Base-by-base conservation (phyloP, 108 stramenopile genomes). In the Skeletonema marinoi region DNA sequence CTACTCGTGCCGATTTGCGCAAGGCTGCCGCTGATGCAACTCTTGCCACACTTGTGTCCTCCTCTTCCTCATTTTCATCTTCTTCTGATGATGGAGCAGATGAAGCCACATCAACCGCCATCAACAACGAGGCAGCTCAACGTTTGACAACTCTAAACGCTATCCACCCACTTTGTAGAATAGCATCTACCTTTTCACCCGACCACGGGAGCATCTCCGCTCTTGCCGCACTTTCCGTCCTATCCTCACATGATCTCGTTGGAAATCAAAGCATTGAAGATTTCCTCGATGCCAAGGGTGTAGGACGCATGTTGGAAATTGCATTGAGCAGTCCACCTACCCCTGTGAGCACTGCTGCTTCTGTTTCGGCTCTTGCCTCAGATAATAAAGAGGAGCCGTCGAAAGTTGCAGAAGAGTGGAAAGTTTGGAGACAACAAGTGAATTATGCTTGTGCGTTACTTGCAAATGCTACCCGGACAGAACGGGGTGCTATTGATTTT, bases 391-490 rank as follows among this genome's bases (percentile, higher is more conserved):
- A 12, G 42, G 54, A 70, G n/a, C 7, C 25, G 11, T 64, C 63
- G 4, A 60, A 70, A 42, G 51, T 58, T 50, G 25, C 29, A 50
- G 10, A 59, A 13, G 59, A 64, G 9, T 35, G 42, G 73, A 71
- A 75, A 7, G 32, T 32, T 10, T 89, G 86, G 76, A 77, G 70
- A 60, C 69, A 86, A 51, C 67, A 83, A 19, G 85, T 93, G 58
- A 91, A 96, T 77, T 87, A 72, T 32, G 80, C 90, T 0, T 78
- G 91, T 78, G 88, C 89, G 9, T 63, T 96, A 7, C 75, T 96
- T 68, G 91, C 92, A 2, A 96, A 96, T 73, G 71, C 91, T 61
- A 91, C 92, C 0, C 65, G 94, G 32, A 84, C 74, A 3, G 94
- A 96, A 81, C 54, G 66, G 56, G 94, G 94, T 14, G 87, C 94